Base-by-base conservation (phyloP, 1,139 yeast genomes). In the Debaryomyces nepalensis region DNA sequence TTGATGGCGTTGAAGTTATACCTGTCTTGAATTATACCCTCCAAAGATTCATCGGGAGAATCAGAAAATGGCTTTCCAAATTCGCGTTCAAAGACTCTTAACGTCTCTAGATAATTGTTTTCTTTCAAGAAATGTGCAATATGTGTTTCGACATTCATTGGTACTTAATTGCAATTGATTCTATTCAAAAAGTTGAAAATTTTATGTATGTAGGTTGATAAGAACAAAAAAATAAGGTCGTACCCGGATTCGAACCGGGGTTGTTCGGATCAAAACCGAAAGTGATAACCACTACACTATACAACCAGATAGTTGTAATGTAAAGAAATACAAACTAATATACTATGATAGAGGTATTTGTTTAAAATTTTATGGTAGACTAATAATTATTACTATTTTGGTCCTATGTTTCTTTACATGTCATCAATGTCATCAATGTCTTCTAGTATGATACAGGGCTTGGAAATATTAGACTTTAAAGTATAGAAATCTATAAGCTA, bases 241-340 rank as follows among this genome's bases (percentile, higher is more conserved):
- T 81, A 81, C 90, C 91, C 91, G 91, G 93, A 84, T 83, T 85
- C 93, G 91, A 85, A 84, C 91, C 86, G 91, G 90, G 89, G 93
- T 85, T 82, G 81, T 75, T 70, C 83, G 91, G 90, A 84, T 71
- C 77, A 72, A 65, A 72, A 71, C 77, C 77, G 64, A 66, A 57
- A 55, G 77, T 72, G 77, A 72, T 72, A 70, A 70, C 77, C 77
- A 60, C 67, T 62, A 62, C 67, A 62, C 66, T 62, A 62, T 51
- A 54, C 55, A 58, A 61, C 67, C 67, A 4, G 15, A 33, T 8
- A 15, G 30, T 33, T 33, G 27, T 11, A 1, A 5, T 15, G 7
- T 3, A 12, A 2, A 2, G 2, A 16, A 26, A 26, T 3, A 4
- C 15, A 11, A 26, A n/a, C 8, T 2, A 5, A 26, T 26, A 26